Evolutionary conservation across 352 stramenopile genomes (phyloP).

Genomic region (Phytophthora pistaciae): DNA sequence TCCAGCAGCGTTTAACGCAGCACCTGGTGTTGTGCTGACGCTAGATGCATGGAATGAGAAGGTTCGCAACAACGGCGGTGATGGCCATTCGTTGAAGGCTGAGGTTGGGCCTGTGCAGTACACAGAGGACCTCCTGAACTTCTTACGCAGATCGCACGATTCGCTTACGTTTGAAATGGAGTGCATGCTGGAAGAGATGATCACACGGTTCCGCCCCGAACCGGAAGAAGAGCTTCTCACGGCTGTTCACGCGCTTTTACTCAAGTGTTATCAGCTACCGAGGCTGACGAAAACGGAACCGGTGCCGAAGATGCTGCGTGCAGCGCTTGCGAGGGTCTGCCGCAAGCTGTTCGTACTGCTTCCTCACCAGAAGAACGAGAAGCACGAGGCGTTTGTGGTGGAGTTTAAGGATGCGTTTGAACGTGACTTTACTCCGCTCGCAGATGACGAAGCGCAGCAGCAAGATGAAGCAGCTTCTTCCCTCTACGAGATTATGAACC

Average conservation of each 20-base stretch:
- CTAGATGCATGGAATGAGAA: slow-evolving; percentile 81
- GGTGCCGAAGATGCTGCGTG: slow-evolving; percentile 90
- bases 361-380: slow-evolving; percentile 89
- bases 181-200: slow-evolving; percentile 98
- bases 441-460: slow-evolving; percentile 33
- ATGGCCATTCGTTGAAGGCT: slow-evolving; percentile 52
- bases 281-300: slow-evolving; percentile 79
- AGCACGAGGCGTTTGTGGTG: slow-evolving; percentile 89
- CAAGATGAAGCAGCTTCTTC: slow-evolving; percentile 48
- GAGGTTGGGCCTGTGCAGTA: slow-evolving; percentile 90
- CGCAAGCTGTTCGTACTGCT: slow-evolving; percentile 92
- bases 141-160: slow-evolving; percentile 92
- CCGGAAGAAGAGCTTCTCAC: slow-evolving; percentile 98
- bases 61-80: slow-evolving; percentile 40
- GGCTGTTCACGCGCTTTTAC: slow-evolving; percentile 95
- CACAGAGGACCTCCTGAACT: slow-evolving; percentile 95
- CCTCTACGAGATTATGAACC: slow-evolving; percentile 89
- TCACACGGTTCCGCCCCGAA: slow-evolving; percentile 97
- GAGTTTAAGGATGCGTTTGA: slow-evolving; percentile 91
- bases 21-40: slow-evolving; percentile 66
- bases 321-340: slow-evolving; percentile 92
- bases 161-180: slow-evolving; percentile 96
- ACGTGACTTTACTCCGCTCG: slow-evolving; percentile 76
- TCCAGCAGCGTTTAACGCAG: slow-evolving; percentile 76
- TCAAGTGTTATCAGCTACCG: slow-evolving; percentile 93